Percentiles rank a stretch among this genome's conserved stretches.
These are phyloP conservation scores for Nemania sp. DNA, from an alignment of 2,329 filamentous ascomycete genomes.

Conservation along the genomic window DNA sequence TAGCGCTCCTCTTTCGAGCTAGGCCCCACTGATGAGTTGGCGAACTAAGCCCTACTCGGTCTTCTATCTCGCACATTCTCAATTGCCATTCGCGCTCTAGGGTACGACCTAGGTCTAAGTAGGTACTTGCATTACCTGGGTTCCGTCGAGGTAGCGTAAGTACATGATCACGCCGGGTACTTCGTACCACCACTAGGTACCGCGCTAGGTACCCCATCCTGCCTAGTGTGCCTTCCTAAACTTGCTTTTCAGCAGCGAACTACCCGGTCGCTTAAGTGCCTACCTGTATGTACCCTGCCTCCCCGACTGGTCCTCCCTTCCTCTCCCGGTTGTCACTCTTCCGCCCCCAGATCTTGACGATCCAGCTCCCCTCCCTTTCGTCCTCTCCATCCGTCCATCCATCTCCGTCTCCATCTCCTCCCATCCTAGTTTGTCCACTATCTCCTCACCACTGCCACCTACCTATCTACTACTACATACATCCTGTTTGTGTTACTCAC, in stretches of 20 bases:
- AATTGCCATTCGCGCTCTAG: constrained; percentile 11
- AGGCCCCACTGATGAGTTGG: constrained; percentile 40
- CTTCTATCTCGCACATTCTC: constrained; percentile 21
- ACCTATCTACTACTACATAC: neutral
- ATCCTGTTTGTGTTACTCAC: constrained; percentile 15
- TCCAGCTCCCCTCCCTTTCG: constrained; percentile 32
- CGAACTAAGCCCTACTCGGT: constrained; percentile 34
- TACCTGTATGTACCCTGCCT: constrained; percentile 9
- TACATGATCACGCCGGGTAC: too few relatives aligned
- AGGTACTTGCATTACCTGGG: too few relatives aligned
- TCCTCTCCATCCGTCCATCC: constrained; percentile 7
- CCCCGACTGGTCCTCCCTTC: constrained; percentile 9
- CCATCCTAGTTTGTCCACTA: constrained; percentile 22
- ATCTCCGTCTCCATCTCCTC: constrained; percentile 16
- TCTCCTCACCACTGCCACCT: neutral
- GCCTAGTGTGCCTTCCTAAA: constrained; percentile 2
- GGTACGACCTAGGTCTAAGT: neutral
- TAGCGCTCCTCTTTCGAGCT: constrained; percentile 26
- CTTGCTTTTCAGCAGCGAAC: constrained; percentile 11
- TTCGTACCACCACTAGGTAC: too few relatives aligned
- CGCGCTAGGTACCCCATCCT: too few relatives aligned
- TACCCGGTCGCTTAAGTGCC: neutral
- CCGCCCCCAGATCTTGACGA: constrained; percentile 28
- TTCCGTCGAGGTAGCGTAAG: too few relatives aligned
- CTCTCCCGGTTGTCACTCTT: constrained; percentile 25